Base-by-base conservation (phyloP, 805 yeast genomes). In the Saccharomycopsis schoenii region DNA sequence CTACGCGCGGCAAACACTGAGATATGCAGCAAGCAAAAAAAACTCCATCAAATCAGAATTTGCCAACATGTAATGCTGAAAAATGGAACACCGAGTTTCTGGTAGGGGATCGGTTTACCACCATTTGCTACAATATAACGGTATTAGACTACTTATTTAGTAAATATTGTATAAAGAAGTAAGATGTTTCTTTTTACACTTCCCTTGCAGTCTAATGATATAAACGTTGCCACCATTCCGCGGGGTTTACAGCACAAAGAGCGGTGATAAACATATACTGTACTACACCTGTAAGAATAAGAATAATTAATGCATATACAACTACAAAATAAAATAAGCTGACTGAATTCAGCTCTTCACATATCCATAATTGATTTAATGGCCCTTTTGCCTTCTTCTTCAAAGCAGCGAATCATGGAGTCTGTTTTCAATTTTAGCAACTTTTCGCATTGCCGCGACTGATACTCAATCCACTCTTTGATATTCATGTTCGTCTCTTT, bases 401-500 rank as follows among this genome's bases (percentile, higher is more conserved):
- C 77, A 66, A 84, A 80, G 15, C 75, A 74, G 17, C 72, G 67
- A 21, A 84, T 70, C 76, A 87, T 77, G 39, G 70, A 72, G 4
- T 76, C 74, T 41, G 83, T 76, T 36, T 79, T 78, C 36, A 75
- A 74, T 40, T 75, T 69, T 5, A 86, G 74, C 56, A 82, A 74
- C 34, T 70, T 70, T 51, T 78, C 78, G 24, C 87, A 84, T 64
- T 80, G 81, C 12, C 72, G 71, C 0, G 89, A 87, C 66, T 80
- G 79, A 65, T 78, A 75, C 37, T 68, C 68, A 21, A 88, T 72
- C 96, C 96, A 90, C 62, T 86, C 81, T 57, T 78, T 76, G n/a
- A 89, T 80, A 0, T 87, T 81, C 86, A 85, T 83, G 12, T 80
- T 76, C 66, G 88, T 75, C 67, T 88, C 91, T 29, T 80, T 80